Evolutionary conservation across 1,284 basidiomycete genomes (phyloP), one percentile per base, ranked within the genome.

Genomic region (Apiotrichum sp.): DNA sequence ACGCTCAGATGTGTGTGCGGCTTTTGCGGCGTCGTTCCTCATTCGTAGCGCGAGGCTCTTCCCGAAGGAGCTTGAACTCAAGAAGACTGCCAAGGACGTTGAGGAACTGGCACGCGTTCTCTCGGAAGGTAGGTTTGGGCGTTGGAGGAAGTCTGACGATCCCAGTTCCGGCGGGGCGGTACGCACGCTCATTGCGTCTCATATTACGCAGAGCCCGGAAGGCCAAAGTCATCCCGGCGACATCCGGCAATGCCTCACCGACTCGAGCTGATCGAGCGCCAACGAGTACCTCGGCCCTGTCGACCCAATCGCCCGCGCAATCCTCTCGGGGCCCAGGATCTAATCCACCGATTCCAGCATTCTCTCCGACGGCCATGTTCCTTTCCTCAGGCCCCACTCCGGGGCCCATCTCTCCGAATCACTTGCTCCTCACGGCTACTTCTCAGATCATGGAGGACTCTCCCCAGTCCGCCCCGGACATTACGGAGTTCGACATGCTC

Each of bases 1-100:
- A 53, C 49, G 87, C 67, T 88, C 89, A 7, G 89, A 95, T 70
- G 89, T 88, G 47, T 90, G 89, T 40, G 92, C 92, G 1, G 91
- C 89, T 0, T 93, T 93, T 74, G 83, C 86, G 31, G 89, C 88
- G 29, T 88, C 88, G 9, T 87, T 93, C 70, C 77, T 92, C 52
- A 78, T 93, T 52, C 85, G 90, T 47, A 78, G 92, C 41, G 83
- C 83, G 40, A 84, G 89, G 14, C 78, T 93, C 41, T 93, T 95
- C 79, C 92, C 92, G 1, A 82, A 86, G 50, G 88, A 93, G 63
- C 87, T 89, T 61, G 83, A 93, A 68, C 80, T 87, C 44, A 79
- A 81, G 44, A 84, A 87, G 56, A 87, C 91, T 47, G 83, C 86
- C 55, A 79, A 78, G 36, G 84, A 88, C 65, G 87, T 93, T 4